Conservation (phyloP, 2,329 filamentous ascomycete genomes). For the Macrophomina pseudophaseolina region DNA sequence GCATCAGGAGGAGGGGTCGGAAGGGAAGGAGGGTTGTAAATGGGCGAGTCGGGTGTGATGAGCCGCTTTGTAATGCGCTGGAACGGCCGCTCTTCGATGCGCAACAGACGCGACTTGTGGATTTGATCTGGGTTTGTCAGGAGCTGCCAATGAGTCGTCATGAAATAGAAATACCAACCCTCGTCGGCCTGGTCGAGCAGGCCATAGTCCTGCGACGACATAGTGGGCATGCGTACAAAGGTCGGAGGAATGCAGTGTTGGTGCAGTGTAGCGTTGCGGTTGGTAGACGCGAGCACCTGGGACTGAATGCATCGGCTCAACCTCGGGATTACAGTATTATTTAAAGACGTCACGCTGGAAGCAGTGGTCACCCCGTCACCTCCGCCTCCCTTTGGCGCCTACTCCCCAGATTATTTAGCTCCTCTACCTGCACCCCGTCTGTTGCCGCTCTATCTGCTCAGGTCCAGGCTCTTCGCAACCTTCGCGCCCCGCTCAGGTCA, state of each 20-base stretch:
- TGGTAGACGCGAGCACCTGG: not conserved
- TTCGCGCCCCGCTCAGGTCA: not conserved
- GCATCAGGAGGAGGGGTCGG: constrained; percentile 72
- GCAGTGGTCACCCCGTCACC: not conserved
- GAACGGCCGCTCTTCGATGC: constrained; percentile 91
- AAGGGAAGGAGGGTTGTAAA: constrained; percentile 61
- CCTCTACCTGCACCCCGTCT: not conserved
- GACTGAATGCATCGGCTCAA: not conserved
- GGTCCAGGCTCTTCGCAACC: not conserved
- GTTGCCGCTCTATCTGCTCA: not conserved
- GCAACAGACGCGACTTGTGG: constrained; percentile 84
- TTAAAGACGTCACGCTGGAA: constrained; percentile 9
- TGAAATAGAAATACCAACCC: constrained; percentile 38
- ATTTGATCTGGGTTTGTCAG: constrained; percentile 68
- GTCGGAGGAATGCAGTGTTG: not conserved
- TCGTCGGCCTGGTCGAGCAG: constrained; percentile 77
- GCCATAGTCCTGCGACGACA: constrained; percentile 61
- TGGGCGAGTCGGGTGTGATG: constrained; percentile 68
- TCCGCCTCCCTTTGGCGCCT: constrained; percentile 12
- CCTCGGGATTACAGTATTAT: not conserved
- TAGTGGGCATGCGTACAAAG: constrained; percentile 33
- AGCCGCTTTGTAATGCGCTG: constrained; percentile 85
- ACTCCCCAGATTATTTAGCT: not conserved
- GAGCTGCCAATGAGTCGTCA: constrained; percentile 13
- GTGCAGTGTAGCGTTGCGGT: not conserved